Base-by-base conservation (phyloP, 352 stramenopile species). In the Pythium guiyangense region DNA sequence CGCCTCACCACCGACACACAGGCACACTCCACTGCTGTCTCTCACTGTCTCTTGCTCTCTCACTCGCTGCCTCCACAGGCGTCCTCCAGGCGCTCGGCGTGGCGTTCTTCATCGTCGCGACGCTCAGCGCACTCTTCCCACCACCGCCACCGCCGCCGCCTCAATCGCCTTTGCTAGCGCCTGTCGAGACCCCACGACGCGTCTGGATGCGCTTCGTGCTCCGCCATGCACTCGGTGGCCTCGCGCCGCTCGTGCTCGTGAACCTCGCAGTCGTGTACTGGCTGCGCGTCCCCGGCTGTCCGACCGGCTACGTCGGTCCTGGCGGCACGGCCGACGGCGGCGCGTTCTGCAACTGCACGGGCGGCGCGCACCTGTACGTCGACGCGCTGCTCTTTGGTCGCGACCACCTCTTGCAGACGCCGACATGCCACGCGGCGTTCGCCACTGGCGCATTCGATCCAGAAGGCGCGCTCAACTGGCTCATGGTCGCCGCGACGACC, bases 381-480 rank as follows among this genome's bases (percentile, higher is more conserved):
- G 86, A 94, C 56, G 53, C 52, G 20, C 25, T 74, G 2, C 52
- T 96, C 20, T 92, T 94, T 52, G 78, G 74, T 2, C 40, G 62
- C 17, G 29, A 56, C 3, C 79, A 94, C 43, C 67, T 96, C 49
- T 90, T 80, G 49, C 69, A 82, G 65, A 73, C 63, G 0, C 76
- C 83, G 26, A 91, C 86, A 1, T 91, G 77, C 52, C 68, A 79
- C 20, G 20, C 62, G 17, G 58, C 58, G 34, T 96, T 86, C 51
- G 50, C 67, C 57, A 90, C 77, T 1, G 71, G 77, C 0, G 59
- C 80, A 15, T 94, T 78, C 44, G 86, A 96, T 40, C 86, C 84
- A 0, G 86, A 96, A 54, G 86, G 84, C 1, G 52, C 89, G 9
- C 58, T 96, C 20, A 92, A 92, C 51, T 90, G 76, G 72, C 52